A percentile compares a stretch with the other conserved stretches of the same genome.
phyloP scores from a whole-genome alignment of 495 filamentous ascomycete species.

The Oleoguttula mirabilis region DNA sequence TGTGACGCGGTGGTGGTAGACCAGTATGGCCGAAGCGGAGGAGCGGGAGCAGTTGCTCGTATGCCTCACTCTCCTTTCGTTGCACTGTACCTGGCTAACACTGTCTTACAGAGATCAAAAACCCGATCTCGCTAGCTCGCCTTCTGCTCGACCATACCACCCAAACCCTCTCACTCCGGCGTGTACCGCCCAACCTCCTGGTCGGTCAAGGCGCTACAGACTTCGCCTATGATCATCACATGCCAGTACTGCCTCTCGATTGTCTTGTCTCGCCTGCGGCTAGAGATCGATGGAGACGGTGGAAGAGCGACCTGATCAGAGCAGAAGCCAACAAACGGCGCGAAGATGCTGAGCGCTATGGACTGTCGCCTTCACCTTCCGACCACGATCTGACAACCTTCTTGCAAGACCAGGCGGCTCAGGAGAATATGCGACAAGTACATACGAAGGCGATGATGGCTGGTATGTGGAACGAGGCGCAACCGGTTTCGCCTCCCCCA shows the following conservation, averaged over 20 bases:
- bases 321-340: slow-evolving; percentile 31
- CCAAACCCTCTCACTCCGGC: slow-evolving; percentile 59
- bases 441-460: slow-evolving; percentile 20
- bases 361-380: slow-evolving; percentile 45
- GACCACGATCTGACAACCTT: slow-evolving; percentile 46
- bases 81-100: too few relatives aligned
- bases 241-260: slow-evolving; percentile 59
- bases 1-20: slow-evolving; percentile 90
- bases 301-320: slow-evolving; percentile 59
- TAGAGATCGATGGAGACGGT: slow-evolving; percentile 58
- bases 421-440: slow-evolving; percentile 21
- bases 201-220: slow-evolving; percentile 71
- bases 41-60: slow-evolving; percentile 82
- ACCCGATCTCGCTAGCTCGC: slow-evolving; percentile 80
- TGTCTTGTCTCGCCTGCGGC: slow-evolving; percentile 61
- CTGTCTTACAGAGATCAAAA: slow-evolving; percentile 86
- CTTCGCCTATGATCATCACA: slow-evolving; percentile 68
- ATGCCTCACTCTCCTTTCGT: too few relatives aligned
- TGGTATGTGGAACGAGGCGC: slow-evolving; percentile 19
- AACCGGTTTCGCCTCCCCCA: slow-evolving; percentile 18
- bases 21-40: slow-evolving; percentile 80
- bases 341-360: slow-evolving; percentile 32
- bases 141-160: slow-evolving; percentile 64
- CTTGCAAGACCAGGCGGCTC: slow-evolving; percentile 23
- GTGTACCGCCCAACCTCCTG: slow-evolving; percentile 86